phyloP scores from a whole-genome alignment of 2,329 filamentous ascomycete species.

The Cryphonectria carpinicola region DNA sequence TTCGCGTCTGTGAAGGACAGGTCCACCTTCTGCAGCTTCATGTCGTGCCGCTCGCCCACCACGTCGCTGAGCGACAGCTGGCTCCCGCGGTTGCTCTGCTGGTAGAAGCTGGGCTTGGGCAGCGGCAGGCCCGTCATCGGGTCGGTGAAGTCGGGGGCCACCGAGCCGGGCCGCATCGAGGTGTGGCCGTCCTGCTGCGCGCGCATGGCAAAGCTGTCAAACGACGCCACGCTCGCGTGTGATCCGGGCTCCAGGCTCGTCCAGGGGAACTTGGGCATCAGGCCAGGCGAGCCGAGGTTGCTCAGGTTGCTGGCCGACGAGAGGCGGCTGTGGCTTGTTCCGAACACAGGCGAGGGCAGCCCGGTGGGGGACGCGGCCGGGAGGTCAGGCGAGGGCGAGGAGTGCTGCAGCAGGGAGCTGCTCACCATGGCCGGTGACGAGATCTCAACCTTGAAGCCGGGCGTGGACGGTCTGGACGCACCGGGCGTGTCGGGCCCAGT shows the following conservation, averaged over 20 bases:
- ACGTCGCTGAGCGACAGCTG: conserved; percentile 60
- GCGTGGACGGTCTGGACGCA: conserved; percentile 24
- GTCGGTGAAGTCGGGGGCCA: conserved; percentile 32
- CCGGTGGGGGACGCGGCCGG: conserved; percentile 17
- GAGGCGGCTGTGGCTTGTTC: not conserved
- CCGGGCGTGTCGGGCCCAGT: conserved; percentile 28
- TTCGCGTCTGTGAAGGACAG: conserved; percentile 69
- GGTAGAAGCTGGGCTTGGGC: conserved; percentile 32
- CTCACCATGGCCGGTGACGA: conserved; percentile 28
- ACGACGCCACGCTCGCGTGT: conserved; percentile 25
- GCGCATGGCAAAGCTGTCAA: conserved; percentile 29
- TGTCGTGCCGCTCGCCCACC: conserved; percentile 64
- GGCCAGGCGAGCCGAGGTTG: conserved; percentile 13
- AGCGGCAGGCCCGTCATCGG: conserved; percentile 36
- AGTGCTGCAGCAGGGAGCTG: conserved; percentile 30
- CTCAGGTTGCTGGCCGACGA: conserved; percentile 10
- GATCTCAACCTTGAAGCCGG: conserved; percentile 26
- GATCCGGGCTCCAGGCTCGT: conserved; percentile 25
- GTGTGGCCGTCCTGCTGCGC: conserved; percentile 23
- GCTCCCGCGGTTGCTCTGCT: conserved; percentile 41
- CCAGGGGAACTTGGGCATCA: conserved; percentile 29
- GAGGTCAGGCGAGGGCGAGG: conserved; percentile 29
- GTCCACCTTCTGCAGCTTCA: conserved; percentile 67
- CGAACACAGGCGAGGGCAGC: conserved; percentile 5
- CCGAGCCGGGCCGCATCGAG: conserved; percentile 21